phyloP scores from a whole-genome alignment of 108 stramenopile species.

The Skeletonema marinoi region DNA sequence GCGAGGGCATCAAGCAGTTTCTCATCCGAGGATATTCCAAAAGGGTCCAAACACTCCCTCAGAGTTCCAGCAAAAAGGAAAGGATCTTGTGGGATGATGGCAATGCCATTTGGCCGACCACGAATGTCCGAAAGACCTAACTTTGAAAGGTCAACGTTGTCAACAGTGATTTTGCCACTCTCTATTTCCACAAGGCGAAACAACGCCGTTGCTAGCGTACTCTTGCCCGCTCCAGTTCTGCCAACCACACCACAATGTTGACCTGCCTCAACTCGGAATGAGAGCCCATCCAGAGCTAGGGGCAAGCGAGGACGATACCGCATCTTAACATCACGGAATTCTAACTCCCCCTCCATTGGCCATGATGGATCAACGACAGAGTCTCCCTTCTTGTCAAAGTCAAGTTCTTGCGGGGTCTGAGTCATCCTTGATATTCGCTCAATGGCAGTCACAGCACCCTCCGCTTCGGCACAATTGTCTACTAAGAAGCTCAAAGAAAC shows the following conservation, averaged over 20 bases:
- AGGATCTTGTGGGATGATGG: slow-evolving; percentile 96
- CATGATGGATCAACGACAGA: slow-evolving; percentile 56
- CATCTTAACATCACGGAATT: slow-evolving; percentile 72
- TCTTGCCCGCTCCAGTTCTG: slow-evolving; percentile 57
- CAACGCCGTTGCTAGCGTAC: slow-evolving; percentile 60
- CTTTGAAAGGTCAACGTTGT: slow-evolving; percentile 75
- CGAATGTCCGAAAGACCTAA: slow-evolving; percentile 81
- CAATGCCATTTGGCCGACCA: slow-evolving; percentile 67
- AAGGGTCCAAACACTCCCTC: slow-evolving; percentile 93
- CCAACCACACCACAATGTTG: slow-evolving; percentile 78
- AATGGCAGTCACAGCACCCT: slow-evolving; percentile 84
- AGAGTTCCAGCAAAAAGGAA: slow-evolving; percentile 92
- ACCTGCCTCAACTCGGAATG: slow-evolving; percentile 71
- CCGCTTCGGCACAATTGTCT: slow-evolving; percentile 69
- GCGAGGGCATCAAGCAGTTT: slow-evolving; percentile 79
- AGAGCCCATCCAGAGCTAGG: slow-evolving; percentile 71
- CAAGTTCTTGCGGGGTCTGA: slow-evolving; percentile 62
- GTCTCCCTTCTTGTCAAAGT: slow-evolving; percentile 32
- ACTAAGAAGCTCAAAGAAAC: slow-evolving; percentile 80
- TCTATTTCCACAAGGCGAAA: slow-evolving; percentile 88
- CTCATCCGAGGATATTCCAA: slow-evolving; percentile 63
- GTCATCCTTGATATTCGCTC: slow-evolving; percentile 83
- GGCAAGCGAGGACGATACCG: slow-evolving; percentile 78
- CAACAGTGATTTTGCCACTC: slow-evolving; percentile 73
- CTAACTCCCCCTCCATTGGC: slow-evolving; percentile 67